Conservation (phyloP, 208 protist genomes). For the Trypanosoma theileri region DNA sequence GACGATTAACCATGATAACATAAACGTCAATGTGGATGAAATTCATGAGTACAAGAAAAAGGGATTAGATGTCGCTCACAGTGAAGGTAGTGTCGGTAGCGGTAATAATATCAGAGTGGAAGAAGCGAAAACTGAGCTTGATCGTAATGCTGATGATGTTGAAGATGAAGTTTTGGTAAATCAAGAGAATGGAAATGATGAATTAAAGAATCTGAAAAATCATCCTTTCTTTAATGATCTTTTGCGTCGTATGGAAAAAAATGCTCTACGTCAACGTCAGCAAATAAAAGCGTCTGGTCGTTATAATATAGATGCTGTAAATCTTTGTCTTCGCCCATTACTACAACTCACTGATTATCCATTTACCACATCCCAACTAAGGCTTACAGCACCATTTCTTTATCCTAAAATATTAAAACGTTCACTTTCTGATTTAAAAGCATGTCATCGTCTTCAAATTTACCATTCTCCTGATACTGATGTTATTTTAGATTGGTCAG, state of each 20-base stretch:
- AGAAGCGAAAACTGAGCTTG: slow-evolving; percentile 4
- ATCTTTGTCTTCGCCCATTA: slow-evolving; percentile 80
- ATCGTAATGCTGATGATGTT: slow-evolving; percentile 17
- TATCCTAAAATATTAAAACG: slow-evolving; percentile 60
- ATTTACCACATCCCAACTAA: slow-evolving; percentile 67
- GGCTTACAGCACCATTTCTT: slow-evolving; percentile 59
- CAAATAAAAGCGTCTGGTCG: slow-evolving; percentile 58
- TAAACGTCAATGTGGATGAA: background rate
- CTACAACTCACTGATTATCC: slow-evolving; percentile 88
- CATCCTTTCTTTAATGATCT: slow-evolving; percentile 84
- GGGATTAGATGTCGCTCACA: background rate
- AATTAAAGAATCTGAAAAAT: slow-evolving; percentile 49
- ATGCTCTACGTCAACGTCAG: slow-evolving; percentile 75
- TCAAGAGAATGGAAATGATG: slow-evolving; percentile 17
- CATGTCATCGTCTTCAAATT: slow-evolving; percentile 68
- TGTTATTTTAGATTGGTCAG: slow-evolving; percentile 84
- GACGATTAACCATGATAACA: background rate
- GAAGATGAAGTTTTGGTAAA: slow-evolving; percentile 3
- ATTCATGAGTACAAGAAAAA: background rate
- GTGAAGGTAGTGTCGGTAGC: background rate
- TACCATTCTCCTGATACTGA: slow-evolving; percentile 81
- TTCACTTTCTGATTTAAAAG: slow-evolving; percentile 54
- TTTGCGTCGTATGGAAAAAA: slow-evolving; percentile 64
- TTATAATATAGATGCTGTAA: slow-evolving; percentile 68
- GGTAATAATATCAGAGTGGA: background rate